A percentile compares a stretch with the other conserved stretches of the same genome.
Conservation (phyloP, 1,139 yeast species). For the Diutina pseudorugosa region DNA sequence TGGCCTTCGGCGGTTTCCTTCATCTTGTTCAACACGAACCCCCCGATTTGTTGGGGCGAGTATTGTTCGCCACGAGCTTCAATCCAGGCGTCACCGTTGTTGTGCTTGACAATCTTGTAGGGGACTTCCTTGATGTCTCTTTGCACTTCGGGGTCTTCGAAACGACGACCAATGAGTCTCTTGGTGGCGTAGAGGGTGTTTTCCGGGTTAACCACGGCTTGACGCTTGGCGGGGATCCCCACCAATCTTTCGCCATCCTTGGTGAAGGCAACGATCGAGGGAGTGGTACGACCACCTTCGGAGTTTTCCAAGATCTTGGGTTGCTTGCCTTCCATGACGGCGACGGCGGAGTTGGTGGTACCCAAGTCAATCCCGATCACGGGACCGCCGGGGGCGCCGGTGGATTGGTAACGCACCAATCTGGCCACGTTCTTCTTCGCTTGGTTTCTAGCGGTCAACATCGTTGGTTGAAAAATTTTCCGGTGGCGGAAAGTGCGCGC, state of each 20-base stretch:
- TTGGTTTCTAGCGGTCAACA: slow-evolving; percentile 37
- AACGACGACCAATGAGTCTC: slow-evolving; percentile 97
- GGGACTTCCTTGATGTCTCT: slow-evolving; percentile 95
- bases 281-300: slow-evolving; percentile 98
- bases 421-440: slow-evolving; percentile 27
- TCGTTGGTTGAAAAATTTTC: slow-evolving; percentile 1
- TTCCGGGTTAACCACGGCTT: slow-evolving; percentile 97
- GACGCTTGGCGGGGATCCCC: slow-evolving; percentile 98
- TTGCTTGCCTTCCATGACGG: slow-evolving; percentile 92
- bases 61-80: slow-evolving; percentile 90
- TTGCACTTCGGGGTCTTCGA: slow-evolving; percentile 92
- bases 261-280: slow-evolving; percentile 97
- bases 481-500: neutral
- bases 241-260: slow-evolving; percentile 87
- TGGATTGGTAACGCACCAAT: slow-evolving; percentile 28
- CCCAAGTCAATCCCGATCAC: slow-evolving; percentile 98
- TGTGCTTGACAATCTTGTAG: slow-evolving; percentile 91
- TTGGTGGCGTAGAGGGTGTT: slow-evolving; percentile 96
- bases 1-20: slow-evolving; percentile 94
- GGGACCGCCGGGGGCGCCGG: slow-evolving; percentile 48
- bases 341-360: slow-evolving; percentile 98
- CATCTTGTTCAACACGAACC: slow-evolving; percentile 90
- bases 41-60: slow-evolving; percentile 97
- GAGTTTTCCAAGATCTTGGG: slow-evolving; percentile 97
- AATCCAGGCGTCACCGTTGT: slow-evolving; percentile 98